phyloP scores from a whole-genome alignment of 495 filamentous ascomycete genomes.

The Penicillium desertorum region DNA sequence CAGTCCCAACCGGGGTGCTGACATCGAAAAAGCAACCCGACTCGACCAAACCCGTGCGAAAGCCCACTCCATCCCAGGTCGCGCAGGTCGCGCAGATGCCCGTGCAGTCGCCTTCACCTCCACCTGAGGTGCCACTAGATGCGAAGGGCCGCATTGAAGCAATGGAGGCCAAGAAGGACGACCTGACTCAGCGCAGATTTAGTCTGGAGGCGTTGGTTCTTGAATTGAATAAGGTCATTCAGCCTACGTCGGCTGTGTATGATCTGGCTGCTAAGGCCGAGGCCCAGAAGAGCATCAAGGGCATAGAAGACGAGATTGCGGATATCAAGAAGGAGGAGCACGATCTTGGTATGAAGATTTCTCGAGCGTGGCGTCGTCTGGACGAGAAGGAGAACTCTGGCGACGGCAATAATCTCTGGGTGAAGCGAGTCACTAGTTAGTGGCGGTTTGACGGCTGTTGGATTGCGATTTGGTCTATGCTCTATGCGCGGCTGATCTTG shows the following conservation, averaged over 20 bases:
- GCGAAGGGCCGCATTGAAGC: constrained; percentile 57
- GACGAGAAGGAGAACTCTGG: constrained; percentile 70
- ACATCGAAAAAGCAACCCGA: constrained; percentile 40
- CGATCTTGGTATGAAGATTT: constrained; percentile 79
- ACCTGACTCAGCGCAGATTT: constrained; percentile 61
- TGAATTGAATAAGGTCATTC: constrained; percentile 65
- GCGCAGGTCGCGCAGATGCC: constrained; percentile 40
- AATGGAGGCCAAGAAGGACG: constrained; percentile 65
- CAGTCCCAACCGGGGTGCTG: constrained; percentile 41
- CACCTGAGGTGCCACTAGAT: constrained; percentile 51
- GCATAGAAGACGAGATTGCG: constrained; percentile 68
- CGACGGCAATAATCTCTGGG: constrained; percentile 76
- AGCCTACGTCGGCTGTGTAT: constrained; percentile 57
- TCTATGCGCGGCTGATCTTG: background rate
- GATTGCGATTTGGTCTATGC: background rate
- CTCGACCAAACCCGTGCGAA: constrained; percentile 45
- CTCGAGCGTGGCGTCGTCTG: constrained; percentile 74
- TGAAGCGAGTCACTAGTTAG: constrained; percentile 64
- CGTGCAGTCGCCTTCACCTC: constrained; percentile 56
- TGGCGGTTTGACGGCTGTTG: background rate
- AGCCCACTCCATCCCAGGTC: constrained; percentile 55
- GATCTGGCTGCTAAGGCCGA: constrained; percentile 59
- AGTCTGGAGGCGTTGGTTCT: constrained; percentile 71
- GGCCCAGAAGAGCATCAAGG: constrained; percentile 71
- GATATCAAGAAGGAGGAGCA: constrained; percentile 81